Percentiles rank a stretch among this genome's conserved stretches.
Conservation (phyloP, 805 yeast genomes). For the Ogataea ramenticola region DNA sequence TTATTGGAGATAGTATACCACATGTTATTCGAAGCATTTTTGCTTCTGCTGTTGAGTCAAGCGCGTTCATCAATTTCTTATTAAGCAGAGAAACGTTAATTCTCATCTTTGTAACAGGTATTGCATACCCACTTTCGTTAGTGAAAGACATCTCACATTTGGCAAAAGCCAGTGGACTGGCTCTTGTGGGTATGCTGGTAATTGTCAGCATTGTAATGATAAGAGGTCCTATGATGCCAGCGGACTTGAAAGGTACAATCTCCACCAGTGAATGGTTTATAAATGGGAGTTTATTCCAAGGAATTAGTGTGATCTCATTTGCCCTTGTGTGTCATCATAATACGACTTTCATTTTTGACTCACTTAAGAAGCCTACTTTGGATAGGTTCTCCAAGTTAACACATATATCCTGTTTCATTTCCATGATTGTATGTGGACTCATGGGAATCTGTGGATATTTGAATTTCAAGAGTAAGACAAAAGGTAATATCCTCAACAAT, state of each 20-base stretch:
- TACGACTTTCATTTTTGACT: constrained; percentile 82
- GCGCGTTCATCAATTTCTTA: constrained; percentile 41
- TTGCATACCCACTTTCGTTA: constrained; percentile 79
- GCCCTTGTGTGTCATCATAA: constrained; percentile 96
- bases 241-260: constrained; percentile 41
- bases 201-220: constrained; percentile 68
- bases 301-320: constrained; percentile 88
- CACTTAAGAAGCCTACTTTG: constrained; percentile 68
- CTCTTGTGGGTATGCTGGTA: constrained; percentile 74
- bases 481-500: constrained; percentile 84
- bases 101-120: constrained; percentile 54
- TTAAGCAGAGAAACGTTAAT: constrained; percentile 68
- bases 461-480: constrained; percentile 68
- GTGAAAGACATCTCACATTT: constrained; percentile 74
- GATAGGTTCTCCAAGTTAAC: constrained; percentile 70
- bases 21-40: constrained; percentile 71
- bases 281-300: constrained; percentile 69
- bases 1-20: constrained; percentile 92
- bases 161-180: constrained; percentile 83
- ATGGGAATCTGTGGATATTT: constrained; percentile 78
- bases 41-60: constrained; percentile 32
- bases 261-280: constrained; percentile 40
- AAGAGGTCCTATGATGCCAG: constrained; percentile 59
- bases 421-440: constrained; percentile 68
- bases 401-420: constrained; percentile 75